Evolutionary conservation across 139 green algal species (phyloP), one percentile per base, ranked within the genome.

Genomic region (Monoraphidium neglectum): DNA sequence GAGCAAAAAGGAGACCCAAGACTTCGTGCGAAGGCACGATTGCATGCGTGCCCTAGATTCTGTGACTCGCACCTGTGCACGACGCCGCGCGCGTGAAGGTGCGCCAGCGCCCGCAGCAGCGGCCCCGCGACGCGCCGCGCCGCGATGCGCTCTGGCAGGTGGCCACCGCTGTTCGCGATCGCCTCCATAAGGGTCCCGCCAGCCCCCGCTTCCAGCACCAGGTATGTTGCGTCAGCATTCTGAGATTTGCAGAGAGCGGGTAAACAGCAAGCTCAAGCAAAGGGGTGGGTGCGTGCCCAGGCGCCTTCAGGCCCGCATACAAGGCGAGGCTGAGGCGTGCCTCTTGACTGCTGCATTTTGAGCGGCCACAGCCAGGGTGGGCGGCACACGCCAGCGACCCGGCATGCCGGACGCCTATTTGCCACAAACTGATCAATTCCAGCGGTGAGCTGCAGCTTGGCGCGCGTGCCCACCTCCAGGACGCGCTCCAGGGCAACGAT

Each of bases 181-280:
- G 80, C 61, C 62, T 88, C 80, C 43, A 91, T 87, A 36, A 91
- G 49, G 1, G 79, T 89, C 30, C 59, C 67, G 28, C 82, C 84
- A 82, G 80, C 68, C 51, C 74, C 73, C 8, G 74, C 74, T 53
- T 80, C 47, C 49, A 80, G 28, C 4, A 74, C 74, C 51, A 80
- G 64, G 64, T 80, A 80, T 0, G 57, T 73, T 40, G 62, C 74
- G 4, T 51, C 54, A 32, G 15, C 18, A 64, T 68, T 68, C 30
- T 80, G 26, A 10, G 56, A 6, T 6, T 30, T 5, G 10, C 56
- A 32, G 12, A 10, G 26, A 13, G n/a, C 16, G 49, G 16, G 49
- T 18, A 59, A 59, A 15, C 16, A 18, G 49, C 49, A 18, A 15
- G 49, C 49, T 15, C 15, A 15, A 18, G 15, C 49, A 18, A 18